Conservation (phyloP, 257 asterid species). For the Haberlea rhodopensis region DNA sequence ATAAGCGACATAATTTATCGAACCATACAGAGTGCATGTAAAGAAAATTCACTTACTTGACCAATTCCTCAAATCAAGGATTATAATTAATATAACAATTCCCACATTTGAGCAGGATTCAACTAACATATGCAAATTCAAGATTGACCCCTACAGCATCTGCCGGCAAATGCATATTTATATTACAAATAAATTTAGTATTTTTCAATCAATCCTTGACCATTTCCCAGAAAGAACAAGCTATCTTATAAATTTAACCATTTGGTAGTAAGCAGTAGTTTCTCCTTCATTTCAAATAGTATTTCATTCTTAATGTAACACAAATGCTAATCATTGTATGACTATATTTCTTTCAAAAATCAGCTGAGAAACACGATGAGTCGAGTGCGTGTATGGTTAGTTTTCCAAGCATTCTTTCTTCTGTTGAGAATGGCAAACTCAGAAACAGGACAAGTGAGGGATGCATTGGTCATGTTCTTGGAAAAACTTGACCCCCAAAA, state of each 20-base stretch:
- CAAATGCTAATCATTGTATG: neutral
- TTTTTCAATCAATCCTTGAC: conserved; percentile 8
- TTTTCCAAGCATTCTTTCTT: conserved; percentile 16
- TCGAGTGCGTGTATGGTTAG: neutral
- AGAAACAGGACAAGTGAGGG: conserved; percentile 46
- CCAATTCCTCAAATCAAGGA: neutral
- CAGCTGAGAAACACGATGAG: conserved; percentile 7
- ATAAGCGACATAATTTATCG: neutral
- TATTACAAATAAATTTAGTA: neutral
- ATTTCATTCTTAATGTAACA: neutral
- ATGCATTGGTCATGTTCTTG: conserved; percentile 56
- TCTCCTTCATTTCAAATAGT: neutral
- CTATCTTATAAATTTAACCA: conserved; percentile 21
- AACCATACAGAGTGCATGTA: neutral
- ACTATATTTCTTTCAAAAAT: neutral
- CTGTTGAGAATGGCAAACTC: conserved; percentile 28
- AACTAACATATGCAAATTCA: conserved; percentile 1
- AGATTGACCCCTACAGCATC: conserved; percentile 20
- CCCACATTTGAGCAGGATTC: conserved; percentile 12
- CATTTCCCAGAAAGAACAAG: neutral
- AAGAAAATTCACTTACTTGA: neutral
- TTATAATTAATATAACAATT: no score
- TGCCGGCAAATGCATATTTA: conserved; percentile 26
- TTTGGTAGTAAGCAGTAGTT: neutral
- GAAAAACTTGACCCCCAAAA: conserved; percentile 36